Evolutionary conservation across 83 land plant genomes (phyloP).

Genomic region (Diphasiastrum complanatum): DNA sequence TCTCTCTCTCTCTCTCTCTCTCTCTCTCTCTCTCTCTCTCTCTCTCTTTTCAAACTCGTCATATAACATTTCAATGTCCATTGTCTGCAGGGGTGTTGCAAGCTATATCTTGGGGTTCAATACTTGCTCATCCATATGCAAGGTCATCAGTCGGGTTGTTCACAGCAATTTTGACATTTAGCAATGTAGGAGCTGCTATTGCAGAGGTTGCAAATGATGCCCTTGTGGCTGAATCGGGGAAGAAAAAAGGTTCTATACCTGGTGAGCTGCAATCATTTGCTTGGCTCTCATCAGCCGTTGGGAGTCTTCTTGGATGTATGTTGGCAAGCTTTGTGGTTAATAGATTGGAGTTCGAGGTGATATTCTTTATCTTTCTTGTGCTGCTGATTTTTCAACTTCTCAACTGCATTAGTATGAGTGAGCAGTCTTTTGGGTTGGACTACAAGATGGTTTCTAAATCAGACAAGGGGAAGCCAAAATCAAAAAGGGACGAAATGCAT

Average conservation of each 20-base stretch:
- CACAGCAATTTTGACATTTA: conserved; percentile 51
- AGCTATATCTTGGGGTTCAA: conserved; percentile 65
- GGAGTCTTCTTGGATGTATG: conserved; percentile 71
- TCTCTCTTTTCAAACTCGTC: neutral
- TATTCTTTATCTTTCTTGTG: conserved; percentile 46
- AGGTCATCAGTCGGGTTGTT: conserved; percentile 39
- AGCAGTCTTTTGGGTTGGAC: conserved; percentile 40
- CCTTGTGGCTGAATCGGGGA: conserved; percentile 63
- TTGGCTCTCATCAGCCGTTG: conserved; percentile 63
- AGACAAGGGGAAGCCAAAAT: neutral
- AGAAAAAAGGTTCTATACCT: conserved; percentile 29
- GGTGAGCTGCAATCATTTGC: conserved; percentile 72
- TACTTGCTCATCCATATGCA: conserved; percentile 40
- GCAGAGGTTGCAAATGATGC: conserved; percentile 86
- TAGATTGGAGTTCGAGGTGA: conserved; percentile 36
- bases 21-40: neutral
- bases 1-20: conserved; percentile 5
- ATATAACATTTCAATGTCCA: neutral
- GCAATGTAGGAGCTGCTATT: conserved; percentile 82
- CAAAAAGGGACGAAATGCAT: conserved; percentile 25
- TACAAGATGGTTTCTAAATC: neutral
- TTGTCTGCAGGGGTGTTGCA: conserved; percentile 55
- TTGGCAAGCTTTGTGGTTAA: conserved; percentile 51
- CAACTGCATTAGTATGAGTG: conserved; percentile 40
- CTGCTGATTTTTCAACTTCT: conserved; percentile 46